These are phyloP conservation scores for Voacanga thouarsii DNA, from an alignment of 257 asterid genomes.

Conservation along the genomic window DNA sequence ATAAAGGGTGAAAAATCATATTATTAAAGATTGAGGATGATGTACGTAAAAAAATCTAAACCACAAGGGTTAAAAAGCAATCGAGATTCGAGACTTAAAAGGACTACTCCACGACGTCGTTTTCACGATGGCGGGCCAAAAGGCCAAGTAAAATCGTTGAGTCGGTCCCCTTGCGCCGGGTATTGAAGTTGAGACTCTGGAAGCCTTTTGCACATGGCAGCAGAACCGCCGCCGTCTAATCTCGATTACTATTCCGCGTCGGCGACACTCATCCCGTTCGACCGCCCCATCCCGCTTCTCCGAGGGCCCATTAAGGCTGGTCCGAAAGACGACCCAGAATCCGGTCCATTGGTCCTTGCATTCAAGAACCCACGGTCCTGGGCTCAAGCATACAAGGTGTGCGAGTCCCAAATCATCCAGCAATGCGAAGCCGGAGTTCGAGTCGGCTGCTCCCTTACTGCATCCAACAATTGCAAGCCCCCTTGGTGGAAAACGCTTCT, in stretches of 20 bases:
- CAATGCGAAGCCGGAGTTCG: conserved; percentile 85
- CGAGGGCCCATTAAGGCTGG: conserved; percentile 63
- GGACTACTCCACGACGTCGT: neutral
- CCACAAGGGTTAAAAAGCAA: neutral
- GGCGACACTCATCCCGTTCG: conserved; percentile 55
- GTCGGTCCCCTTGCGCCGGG: too few relatives aligned
- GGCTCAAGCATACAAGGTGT: conserved; percentile 55
- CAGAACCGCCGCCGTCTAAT: conserved; percentile 26
- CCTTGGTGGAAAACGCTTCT: conserved; percentile 72
- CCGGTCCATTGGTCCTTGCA: conserved; percentile 66
- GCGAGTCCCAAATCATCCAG: conserved; percentile 47
- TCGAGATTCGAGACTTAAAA: too few relatives aligned
- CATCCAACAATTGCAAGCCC: conserved; percentile 74
- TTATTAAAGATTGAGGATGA: too few relatives aligned
- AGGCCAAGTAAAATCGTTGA: too few relatives aligned
- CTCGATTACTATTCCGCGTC: conserved; percentile 64
- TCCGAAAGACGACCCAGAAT: conserved; percentile 38
- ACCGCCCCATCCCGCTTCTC: conserved; percentile 59
- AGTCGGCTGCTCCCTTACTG: conserved; percentile 83
- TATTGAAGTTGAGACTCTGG: neutral
- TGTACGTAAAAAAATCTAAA: too few relatives aligned
- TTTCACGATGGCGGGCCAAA: too few relatives aligned
- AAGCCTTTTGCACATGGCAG: conserved; percentile 5
- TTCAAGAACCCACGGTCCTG: conserved; percentile 59
- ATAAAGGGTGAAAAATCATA: neutral